Percentiles rank a stretch among this genome's conserved stretches.
Conservation (phyloP, 2,329 filamentous ascomycete genomes). For the Talaromyces islandicus region DNA sequence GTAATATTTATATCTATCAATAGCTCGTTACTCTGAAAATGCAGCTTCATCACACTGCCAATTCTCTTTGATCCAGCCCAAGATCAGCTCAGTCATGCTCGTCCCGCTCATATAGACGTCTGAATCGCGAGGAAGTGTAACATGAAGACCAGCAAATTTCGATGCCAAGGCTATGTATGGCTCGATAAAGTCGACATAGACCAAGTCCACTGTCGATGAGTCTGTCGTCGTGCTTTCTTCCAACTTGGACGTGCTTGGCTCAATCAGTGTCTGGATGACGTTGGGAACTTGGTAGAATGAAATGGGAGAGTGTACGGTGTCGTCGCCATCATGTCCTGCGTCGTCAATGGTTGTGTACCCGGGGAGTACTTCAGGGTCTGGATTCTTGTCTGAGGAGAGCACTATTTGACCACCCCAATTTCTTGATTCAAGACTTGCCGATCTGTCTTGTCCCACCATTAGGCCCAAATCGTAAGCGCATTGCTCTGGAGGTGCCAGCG, state of each 20-base stretch:
- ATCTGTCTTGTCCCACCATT: neutral
- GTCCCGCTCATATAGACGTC: constrained; percentile 47
- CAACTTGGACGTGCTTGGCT: constrained; percentile 25
- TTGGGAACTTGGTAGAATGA: constrained; percentile 75
- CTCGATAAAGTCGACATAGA: constrained; percentile 89
- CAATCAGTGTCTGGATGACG: constrained; percentile 66
- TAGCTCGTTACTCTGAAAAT: neutral
- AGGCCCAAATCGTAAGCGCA: constrained; percentile 21
- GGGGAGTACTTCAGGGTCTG: constrained; percentile 46
- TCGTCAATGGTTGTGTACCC: constrained; percentile 92
- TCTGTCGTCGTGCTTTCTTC: constrained; percentile 21
- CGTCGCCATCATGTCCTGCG: constrained; percentile 76
- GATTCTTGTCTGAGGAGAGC: constrained; percentile 22
- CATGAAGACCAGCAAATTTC: constrained; percentile 51
- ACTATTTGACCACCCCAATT: constrained; percentile 20
- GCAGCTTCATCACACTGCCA: constrained; percentile 39
- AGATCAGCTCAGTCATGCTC: constrained; percentile 53
- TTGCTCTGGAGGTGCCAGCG: constrained; percentile 43
- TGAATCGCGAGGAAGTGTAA: constrained; percentile 44
- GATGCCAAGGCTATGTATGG: constrained; percentile 73
- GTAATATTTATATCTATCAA: neutral
- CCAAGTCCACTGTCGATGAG: constrained; percentile 73
- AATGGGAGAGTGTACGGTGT: constrained; percentile 74
- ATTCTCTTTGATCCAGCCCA: constrained; percentile 53
- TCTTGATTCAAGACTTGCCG: neutral